A percentile compares a stretch with the other conserved stretches of the same genome.
These are phyloP conservation scores for Purshia tridentata DNA, from an alignment of 306 rosid genomes.

Conservation along the genomic window DNA sequence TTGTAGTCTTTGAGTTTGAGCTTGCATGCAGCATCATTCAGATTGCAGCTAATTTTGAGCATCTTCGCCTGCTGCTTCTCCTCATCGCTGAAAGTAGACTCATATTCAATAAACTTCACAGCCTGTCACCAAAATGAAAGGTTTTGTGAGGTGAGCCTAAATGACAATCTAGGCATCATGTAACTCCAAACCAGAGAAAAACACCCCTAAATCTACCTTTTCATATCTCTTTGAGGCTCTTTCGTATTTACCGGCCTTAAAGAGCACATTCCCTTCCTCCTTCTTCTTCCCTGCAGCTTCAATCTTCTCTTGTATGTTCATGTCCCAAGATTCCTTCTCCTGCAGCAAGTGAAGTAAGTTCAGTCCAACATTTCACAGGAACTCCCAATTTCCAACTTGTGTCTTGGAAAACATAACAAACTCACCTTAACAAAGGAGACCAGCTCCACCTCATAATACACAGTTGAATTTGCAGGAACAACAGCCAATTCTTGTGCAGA, in stretches of 20 bases:
- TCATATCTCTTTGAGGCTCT: constrained; percentile 53
- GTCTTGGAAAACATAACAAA: background rate
- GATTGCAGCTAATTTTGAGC: constrained; percentile 35
- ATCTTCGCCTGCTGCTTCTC: constrained; percentile 39
- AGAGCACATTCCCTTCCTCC: constrained; percentile 47
- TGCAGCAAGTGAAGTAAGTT: background rate
- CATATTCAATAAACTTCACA: constrained; percentile 31
- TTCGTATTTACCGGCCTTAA: constrained; percentile 42
- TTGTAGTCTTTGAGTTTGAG: constrained; percentile 40
- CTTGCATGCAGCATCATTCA: constrained; percentile 47
- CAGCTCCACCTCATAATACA: constrained; percentile 70
- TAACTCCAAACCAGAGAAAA: background rate
- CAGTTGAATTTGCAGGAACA: constrained; percentile 71
- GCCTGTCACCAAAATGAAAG: constrained; percentile 23
- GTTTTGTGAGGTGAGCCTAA: background rate
- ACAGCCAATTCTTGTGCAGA: constrained; percentile 64
- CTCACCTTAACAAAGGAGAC: constrained; percentile 76
- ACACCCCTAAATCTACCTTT: constrained; percentile 2
- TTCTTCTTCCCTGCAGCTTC: constrained; percentile 46
- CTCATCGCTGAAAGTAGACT: constrained; percentile 38
- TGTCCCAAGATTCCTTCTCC: constrained; percentile 52
- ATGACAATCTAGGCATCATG: background rate
- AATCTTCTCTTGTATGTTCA: constrained; percentile 41
- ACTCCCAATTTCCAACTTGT: background rate
- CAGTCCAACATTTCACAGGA: background rate